Conservation (phyloP, 2,329 filamentous ascomycete genomes). For the Dactylellina parvicollis region DNA sequence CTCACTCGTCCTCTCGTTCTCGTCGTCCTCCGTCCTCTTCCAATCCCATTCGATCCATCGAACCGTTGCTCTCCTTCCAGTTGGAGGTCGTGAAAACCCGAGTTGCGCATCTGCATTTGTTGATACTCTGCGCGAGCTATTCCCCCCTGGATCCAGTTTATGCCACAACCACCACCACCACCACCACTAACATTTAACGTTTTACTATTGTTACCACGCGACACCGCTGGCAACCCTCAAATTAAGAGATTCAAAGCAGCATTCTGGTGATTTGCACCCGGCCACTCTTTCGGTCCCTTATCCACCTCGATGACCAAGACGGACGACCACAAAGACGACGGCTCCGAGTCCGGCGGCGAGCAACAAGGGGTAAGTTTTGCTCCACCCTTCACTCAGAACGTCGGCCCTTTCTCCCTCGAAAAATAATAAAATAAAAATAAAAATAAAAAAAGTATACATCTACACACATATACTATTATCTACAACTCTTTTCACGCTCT, state of each 20-base stretch:
- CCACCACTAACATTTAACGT: no score
- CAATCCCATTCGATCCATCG: not conserved
- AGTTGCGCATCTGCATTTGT: constrained; percentile 34
- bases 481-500: not conserved
- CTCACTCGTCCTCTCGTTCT: constrained; percentile 13
- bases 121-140: constrained; percentile 17
- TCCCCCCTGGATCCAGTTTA: constrained; percentile 30
- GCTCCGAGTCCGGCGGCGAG: constrained; percentile 50
- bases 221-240: constrained; percentile 24
- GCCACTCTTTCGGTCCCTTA: constrained; percentile 8
- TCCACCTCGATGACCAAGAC: constrained; percentile 46
- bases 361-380: constrained; percentile 50
- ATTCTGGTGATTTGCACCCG: constrained; percentile 14
- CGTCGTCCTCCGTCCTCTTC: not conserved
- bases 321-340: constrained; percentile 53
- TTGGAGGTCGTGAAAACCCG: constrained; percentile 6
- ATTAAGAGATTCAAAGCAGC: constrained; percentile 19
- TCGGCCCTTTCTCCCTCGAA: not conserved
- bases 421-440: not conserved
- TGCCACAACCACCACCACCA: no score
- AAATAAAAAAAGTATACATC: no score
- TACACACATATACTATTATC: no score
- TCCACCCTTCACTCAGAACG: not conserved
- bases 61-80: constrained; percentile 16
- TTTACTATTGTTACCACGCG: constrained; percentile 45